Evolutionary conservation across 768 basidiomycete genomes (phyloP), one percentile per base, ranked within the genome.

Genomic region (Wakefieldia striispora): DNA sequence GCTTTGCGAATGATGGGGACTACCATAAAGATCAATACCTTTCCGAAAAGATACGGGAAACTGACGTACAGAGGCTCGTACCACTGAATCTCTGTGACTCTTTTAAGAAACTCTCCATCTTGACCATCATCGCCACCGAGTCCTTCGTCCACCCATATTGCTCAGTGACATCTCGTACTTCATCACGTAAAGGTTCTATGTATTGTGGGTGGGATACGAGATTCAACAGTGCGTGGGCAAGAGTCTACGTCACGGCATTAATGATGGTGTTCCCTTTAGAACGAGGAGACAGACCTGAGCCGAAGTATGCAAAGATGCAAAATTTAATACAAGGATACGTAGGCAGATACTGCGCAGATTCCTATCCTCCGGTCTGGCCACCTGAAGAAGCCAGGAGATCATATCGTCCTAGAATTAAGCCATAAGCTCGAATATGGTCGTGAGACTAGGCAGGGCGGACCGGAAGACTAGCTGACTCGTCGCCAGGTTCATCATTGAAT

Each of bases 61-160:
- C 19, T 14, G 43, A 58, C 71, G 6, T 49, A 72, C 72, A 57
- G 29, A 65, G 58, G 34, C 57, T 68, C 19, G 70, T 62, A 10
- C 69, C 67, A 6, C 65, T 68, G 12, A 67, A 24, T 26, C 75
- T 66, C 52, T 70, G 67, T 3, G 70, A 68, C 51, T 76, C 75
- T 43, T 69, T 71, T 45, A 78, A 43, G 55, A 78, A 75, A 43
- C 74, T 77, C 46, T 76, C 75, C 47, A 74, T 56, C 56, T 70
- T 69, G 50, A 65, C 60, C 56, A 73, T 50, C 51, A 60, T 67
- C 8, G 50, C 59, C 58, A 75, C 63, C 12, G 63, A 62, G 23
- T 54, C 50, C 52, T 68, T 71, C 3, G 58, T 60, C 64, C 68
- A 74, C 27, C 61, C 71, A n/a, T 70, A 54, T 29, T 56, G 53